Evolutionary conservation across 768 basidiomycete genomes (phyloP).

Genomic region (Collybia nuda): DNA sequence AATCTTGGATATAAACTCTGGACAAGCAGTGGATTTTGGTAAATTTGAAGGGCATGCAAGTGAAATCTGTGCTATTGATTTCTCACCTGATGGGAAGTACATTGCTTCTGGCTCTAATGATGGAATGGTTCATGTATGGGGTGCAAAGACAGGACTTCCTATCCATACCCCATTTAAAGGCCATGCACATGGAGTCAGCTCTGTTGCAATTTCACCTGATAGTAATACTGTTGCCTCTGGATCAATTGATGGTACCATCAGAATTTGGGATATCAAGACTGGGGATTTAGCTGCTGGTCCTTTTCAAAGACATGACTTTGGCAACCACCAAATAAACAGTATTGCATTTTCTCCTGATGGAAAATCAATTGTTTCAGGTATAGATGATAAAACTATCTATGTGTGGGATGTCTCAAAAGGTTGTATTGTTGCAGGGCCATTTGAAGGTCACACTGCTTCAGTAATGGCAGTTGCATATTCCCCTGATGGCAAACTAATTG

Average conservation of each 20-base stretch:
- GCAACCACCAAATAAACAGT: too few relatives aligned
- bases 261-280: constrained; percentile 2
- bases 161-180: not conserved
- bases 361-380: constrained; percentile 1
- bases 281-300: not conserved
- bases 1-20: constrained; percentile 1
- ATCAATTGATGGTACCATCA: not conserved
- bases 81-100: not conserved
- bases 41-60: too few relatives aligned
- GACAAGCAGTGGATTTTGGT: not conserved
- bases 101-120: not conserved
- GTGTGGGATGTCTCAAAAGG: too few relatives aligned
- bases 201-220: not conserved
- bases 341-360: constrained; percentile 9
- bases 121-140: not conserved
- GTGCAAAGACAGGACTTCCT: not conserved
- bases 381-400: not conserved
- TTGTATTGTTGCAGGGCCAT: too few relatives aligned
- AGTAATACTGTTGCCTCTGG: not conserved
- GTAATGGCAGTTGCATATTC: too few relatives aligned
- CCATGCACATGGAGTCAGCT: not conserved
- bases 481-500: too few relatives aligned
- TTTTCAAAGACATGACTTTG: too few relatives aligned
- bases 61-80: not conserved
- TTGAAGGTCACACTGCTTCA: too few relatives aligned